Evolutionary conservation across 2,329 filamentous ascomycete genomes (phyloP).

Genomic region (Diaporthe aspalathi): DNA sequence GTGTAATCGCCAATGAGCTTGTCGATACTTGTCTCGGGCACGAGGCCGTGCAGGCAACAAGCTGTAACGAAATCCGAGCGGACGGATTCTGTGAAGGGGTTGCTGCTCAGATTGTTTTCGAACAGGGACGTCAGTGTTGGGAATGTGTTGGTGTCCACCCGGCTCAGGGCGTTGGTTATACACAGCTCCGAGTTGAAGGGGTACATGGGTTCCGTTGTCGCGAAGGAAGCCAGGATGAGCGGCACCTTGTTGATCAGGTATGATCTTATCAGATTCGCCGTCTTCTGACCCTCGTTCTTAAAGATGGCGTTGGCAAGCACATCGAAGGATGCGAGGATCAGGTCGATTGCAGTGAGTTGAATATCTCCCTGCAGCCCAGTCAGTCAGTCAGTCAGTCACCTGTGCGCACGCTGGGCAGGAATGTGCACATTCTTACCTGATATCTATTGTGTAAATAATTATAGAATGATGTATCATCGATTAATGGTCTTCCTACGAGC

Average conservation of each 20-base stretch:
- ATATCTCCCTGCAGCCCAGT: conserved; percentile 72
- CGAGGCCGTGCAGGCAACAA: conserved; percentile 88
- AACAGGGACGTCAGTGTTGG: conserved; percentile 70
- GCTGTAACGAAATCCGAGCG: conserved; percentile 86
- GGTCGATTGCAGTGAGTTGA: conserved; percentile 80
- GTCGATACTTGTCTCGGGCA: conserved; percentile 81
- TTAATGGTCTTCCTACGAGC: conserved; percentile 83
- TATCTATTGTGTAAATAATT: conserved; percentile 88
- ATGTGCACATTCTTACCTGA: conserved; percentile 63
- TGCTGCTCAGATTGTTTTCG: conserved; percentile 65
- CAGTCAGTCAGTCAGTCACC: conserved; percentile 40
- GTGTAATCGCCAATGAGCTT: conserved; percentile 85
- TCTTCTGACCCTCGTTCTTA: conserved; percentile 64
- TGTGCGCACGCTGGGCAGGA: not conserved
- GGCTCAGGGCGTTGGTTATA: conserved; percentile 77
- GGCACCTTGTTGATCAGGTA: conserved; percentile 81
- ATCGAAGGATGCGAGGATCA: conserved; percentile 91
- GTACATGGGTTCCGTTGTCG: conserved; percentile 69
- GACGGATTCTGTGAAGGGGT: conserved; percentile 68
- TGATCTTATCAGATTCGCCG: conserved; percentile 81
- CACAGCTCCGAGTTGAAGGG: conserved; percentile 80
- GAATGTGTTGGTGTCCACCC: conserved; percentile 84
- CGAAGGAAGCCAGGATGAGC: conserved; percentile 63
- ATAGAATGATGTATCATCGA: conserved; percentile 83
- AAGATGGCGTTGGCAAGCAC: conserved; percentile 88